Evolutionary conservation across 768 basidiomycete species (phyloP).

Genomic region (Pleurotus citrinopileatus): DNA sequence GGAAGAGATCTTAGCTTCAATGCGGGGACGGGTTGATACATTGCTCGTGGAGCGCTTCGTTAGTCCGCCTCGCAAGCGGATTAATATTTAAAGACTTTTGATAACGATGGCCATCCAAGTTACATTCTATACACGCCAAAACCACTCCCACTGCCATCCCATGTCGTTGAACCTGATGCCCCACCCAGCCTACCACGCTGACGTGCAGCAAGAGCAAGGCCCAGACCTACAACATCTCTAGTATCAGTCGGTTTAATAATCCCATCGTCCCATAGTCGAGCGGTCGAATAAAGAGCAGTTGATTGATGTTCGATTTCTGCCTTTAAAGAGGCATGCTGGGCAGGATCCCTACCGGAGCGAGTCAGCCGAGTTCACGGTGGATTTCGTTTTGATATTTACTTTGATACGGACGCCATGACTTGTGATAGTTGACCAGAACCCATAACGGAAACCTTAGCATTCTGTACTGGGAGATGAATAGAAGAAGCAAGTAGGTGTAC

Average conservation of each 20-base stretch:
- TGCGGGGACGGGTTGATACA: too few relatives aligned
- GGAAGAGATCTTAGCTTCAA: too few relatives aligned
- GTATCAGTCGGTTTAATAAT: conserved; percentile 90
- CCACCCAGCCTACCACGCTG: conserved; percentile 23
- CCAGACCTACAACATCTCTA: conserved; percentile 82
- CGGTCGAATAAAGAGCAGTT: conserved; percentile 83
- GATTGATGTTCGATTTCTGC: conserved; percentile 88
- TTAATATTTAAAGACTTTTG: not conserved
- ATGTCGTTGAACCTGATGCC: conserved; percentile 43
- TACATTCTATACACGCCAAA: conserved; percentile 94
- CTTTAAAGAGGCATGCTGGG: conserved; percentile 71
- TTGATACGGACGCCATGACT: conserved; percentile 89
- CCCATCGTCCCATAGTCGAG: conserved; percentile 93
- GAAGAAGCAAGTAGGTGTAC: not conserved
- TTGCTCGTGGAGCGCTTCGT: too few relatives aligned
- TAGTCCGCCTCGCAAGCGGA: too few relatives aligned
- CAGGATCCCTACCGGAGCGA: conserved; percentile 78
- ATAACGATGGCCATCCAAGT: not conserved
- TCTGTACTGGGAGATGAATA: conserved; percentile 38
- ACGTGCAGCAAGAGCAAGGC: conserved; percentile 74
- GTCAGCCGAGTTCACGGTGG: too few relatives aligned
- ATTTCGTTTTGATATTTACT: too few relatives aligned
- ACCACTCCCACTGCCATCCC: conserved; percentile 69
- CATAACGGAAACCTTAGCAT: conserved; percentile 94
- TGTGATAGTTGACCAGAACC: conserved; percentile 90